Base-by-base conservation (phyloP, 176 grass and related monocot genomes). In the Oryza australiensis region DNA sequence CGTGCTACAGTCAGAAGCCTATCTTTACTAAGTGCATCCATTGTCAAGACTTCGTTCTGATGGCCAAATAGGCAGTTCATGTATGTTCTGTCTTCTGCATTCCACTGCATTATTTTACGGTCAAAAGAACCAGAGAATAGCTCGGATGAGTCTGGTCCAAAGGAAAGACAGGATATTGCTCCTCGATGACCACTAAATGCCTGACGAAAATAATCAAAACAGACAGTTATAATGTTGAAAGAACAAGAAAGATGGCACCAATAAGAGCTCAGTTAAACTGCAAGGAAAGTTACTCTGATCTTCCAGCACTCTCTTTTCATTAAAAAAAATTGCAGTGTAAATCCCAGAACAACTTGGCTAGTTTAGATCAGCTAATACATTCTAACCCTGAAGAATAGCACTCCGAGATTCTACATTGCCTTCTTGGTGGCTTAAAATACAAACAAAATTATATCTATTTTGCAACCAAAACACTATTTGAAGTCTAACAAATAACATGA, bases 51-150 rank as follows among this genome's bases (percentile, higher is more conserved):
- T 77, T 97, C 94, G 71, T 86, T 94, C 70, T 97, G 94, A 75
- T 97, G 94, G 20, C 94, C 94, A 45, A 88, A 91, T 69, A 97
- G 75, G 74, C 92, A 93, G 74, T 94, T 89, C 83, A 97, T 91
- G 45, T 97, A 92, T 66, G 94, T 93, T 85, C 89, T 88, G 7
- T 97, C 94, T 30, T 97, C 94, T 73, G 86, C 88, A 93, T 97
- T 97, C 94, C 94, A 97, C 78, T 91, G 89, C 84, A 93, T 97
- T 82, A 97, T 89, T 42, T 89, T 89, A 73, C 94, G 87, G 27
- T 97, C 94, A 86, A 93, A 97, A 29, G 94, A 97, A 45, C 94
- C 94, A 73, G 94, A 97, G 55, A 97, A 97, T 51, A 97, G 79
- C 34, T 97, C 91, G 20, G 86, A 74, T 5, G 94, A 91, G 20